Base-by-base conservation (phyloP, 2,329 filamentous ascomycete genomes). In the Orbilia brochopaga region DNA sequence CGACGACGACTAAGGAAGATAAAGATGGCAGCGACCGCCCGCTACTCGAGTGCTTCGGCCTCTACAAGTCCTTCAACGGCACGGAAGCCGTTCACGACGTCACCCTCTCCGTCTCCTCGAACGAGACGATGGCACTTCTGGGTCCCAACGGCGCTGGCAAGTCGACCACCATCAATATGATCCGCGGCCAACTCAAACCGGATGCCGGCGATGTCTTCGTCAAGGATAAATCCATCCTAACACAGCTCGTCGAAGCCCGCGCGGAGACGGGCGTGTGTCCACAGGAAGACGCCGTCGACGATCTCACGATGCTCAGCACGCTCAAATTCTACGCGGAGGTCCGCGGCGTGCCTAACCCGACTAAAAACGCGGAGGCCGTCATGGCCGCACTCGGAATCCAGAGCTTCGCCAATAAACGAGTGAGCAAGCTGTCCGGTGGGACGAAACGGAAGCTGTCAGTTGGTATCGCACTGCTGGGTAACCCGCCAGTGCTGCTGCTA, bases 71-170 rank as follows among this genome's bases (percentile, higher is more conserved):
- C 0, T 97, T 96, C 75, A 86, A 87, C n/a, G 84, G 83, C 72
- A 88, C 89, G 75, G 86, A 87, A 0, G 92, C 91, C 2, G 91
- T 97, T 15, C 88, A 96, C 75, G 90, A 96, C 76, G 86, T 95
- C 42, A 90, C 89, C 0, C 96, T 97, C 76, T 88, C 89, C 21
- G 88, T 97, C 35, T 85, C 85, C 15, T 86, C 86, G 54, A 89
- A 90, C 56, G 89, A 96, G 78, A 90, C 96, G 0, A 96, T 96
- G 79, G 92, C 92, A 0, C 83, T 97, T 0, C 85, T 97, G 0
- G 92, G 92, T 0, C 92, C 92, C n/a, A 96, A 96, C 78, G 92
- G 92, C 24, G 93, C 92, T 0, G 92, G 92, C 65, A 97, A 97
- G 77, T 91, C 88, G 0, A 96, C 92, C 0, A 95, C 90, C 0